These are phyloP conservation scores for Leccinum colubrinum DNA, from an alignment of 1,284 basidiomycete species.

Conservation along the genomic window DNA sequence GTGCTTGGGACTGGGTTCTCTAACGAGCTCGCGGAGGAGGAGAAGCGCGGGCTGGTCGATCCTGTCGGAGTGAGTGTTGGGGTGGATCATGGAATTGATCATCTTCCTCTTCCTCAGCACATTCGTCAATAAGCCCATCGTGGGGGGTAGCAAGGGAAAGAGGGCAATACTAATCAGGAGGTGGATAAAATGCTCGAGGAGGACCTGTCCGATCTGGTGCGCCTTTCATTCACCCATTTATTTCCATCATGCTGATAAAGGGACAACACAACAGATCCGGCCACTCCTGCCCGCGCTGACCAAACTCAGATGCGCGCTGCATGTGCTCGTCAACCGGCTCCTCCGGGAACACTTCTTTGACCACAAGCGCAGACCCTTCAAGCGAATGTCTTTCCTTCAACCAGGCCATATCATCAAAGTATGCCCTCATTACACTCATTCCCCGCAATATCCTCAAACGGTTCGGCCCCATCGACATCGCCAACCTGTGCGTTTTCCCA, in stretches of 20 bases:
- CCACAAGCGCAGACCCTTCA: too few relatives aligned
- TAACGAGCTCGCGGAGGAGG: conserved; percentile 33
- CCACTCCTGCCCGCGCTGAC: conserved; percentile 74
- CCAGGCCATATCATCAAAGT: too few relatives aligned
- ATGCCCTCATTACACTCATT: too few relatives aligned
- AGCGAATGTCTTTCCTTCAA: too few relatives aligned
- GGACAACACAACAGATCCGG: conserved; percentile 51
- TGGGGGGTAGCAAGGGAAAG: conserved; percentile 21
- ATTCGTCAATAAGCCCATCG: background rate
- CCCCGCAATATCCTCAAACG: too few relatives aligned
- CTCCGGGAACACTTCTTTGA: too few relatives aligned
- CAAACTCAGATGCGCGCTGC: too few relatives aligned
- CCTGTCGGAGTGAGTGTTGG: conserved; percentile 21
- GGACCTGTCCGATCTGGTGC: conserved; percentile 58
- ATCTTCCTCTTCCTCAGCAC: background rate
- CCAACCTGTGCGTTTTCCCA: too few relatives aligned
- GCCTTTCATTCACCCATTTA: conserved; percentile 17
- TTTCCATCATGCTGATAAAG: background rate
- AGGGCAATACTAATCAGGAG: conserved; percentile 50
- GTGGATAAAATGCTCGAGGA: conserved; percentile 52
- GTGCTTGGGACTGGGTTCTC: conserved; percentile 52
- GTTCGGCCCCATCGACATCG: too few relatives aligned
- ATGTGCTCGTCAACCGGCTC: too few relatives aligned
- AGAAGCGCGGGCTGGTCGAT: conserved; percentile 20
- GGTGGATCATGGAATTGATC: background rate